phyloP scores from a whole-genome alignment of 805 yeast genomes.

The Scheffersomyces amazonensis region DNA sequence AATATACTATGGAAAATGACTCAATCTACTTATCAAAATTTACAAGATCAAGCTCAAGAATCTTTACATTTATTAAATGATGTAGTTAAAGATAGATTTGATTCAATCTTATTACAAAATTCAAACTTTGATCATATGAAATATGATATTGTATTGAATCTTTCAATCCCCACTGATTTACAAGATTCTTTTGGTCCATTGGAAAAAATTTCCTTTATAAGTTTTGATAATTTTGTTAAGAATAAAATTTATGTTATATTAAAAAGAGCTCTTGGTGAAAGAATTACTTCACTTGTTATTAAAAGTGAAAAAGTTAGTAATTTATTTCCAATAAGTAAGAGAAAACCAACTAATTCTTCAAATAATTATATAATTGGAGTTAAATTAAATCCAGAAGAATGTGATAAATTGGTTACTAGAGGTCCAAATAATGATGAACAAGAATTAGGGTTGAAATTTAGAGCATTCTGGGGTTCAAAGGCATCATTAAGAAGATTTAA shows the following conservation, averaged over 20 bases:
- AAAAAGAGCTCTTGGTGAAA: constrained; percentile 53
- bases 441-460: constrained; percentile 59
- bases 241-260: constrained; percentile 60
- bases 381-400: constrained; percentile 63
- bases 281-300: constrained; percentile 40
- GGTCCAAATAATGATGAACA: constrained; percentile 71
- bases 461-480: constrained; percentile 84
- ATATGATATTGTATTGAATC: constrained; percentile 60
- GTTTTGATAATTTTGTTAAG: constrained; percentile 63
- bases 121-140: constrained; percentile 52
- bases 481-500: constrained; percentile 88
- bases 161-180: constrained; percentile 44
- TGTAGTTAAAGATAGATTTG: constrained; percentile 79
- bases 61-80: constrained; percentile 72
- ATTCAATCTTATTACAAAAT: constrained; percentile 66
- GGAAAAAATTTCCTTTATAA: constrained; percentile 69
- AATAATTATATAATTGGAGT: constrained; percentile 54
- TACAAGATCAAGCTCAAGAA: constrained; percentile 64
- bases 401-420: constrained; percentile 79
- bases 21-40: constrained; percentile 55
- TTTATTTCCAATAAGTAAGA: constrained; percentile 43
- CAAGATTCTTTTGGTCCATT: constrained; percentile 57
- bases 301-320: constrained; percentile 18
- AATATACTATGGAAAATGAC: constrained; percentile 84
- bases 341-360: constrained; percentile 47